Evolutionary conservation across 2,329 filamentous ascomycete species (phyloP).

Genomic region (Fusarium verticillioides): DNA sequence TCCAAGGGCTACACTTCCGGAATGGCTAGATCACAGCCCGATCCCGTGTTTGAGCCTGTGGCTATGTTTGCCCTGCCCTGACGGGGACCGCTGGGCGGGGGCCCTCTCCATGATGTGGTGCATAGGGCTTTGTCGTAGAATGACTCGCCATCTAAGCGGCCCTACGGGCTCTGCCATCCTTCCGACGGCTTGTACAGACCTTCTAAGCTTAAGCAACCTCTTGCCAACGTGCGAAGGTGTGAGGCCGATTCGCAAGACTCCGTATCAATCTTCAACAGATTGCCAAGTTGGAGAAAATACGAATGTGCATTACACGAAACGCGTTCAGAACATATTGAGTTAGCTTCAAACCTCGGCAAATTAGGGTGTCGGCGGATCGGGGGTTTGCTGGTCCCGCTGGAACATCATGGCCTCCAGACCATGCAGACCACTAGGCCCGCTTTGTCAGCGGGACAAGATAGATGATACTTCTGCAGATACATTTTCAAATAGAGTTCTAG

Average conservation of each 20-base stretch:
- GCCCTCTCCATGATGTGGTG: no score
- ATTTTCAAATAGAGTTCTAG: not conserved
- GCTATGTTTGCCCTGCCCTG: no score
- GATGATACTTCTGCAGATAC: fast-evolving
- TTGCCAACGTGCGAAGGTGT: fast-evolving
- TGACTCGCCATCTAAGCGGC: not conserved
- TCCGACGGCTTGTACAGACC: not conserved
- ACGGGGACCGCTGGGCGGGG: no score
- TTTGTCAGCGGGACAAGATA: not conserved
- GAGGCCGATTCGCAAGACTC: not conserved
- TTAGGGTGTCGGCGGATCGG: not conserved
- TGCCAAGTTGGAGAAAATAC: no score
- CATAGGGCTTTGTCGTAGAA: no score
- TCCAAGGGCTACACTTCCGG: not conserved
- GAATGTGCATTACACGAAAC: fast-evolving
- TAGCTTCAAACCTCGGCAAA: not conserved
- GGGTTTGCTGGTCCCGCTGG: not conserved
- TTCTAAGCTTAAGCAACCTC: not conserved
- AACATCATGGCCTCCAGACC: not conserved
- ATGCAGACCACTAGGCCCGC: not conserved
- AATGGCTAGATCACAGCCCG: no score
- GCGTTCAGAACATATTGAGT: not conserved
- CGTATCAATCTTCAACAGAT: not conserved
- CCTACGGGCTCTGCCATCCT: not conserved
- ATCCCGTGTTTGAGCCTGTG: no score